A percentile compares a stretch with the other conserved stretches of the same genome.
These are phyloP conservation scores for Gyrodon lividus DNA, from an alignment of 768 basidiomycete genomes.

Conservation along the genomic window DNA sequence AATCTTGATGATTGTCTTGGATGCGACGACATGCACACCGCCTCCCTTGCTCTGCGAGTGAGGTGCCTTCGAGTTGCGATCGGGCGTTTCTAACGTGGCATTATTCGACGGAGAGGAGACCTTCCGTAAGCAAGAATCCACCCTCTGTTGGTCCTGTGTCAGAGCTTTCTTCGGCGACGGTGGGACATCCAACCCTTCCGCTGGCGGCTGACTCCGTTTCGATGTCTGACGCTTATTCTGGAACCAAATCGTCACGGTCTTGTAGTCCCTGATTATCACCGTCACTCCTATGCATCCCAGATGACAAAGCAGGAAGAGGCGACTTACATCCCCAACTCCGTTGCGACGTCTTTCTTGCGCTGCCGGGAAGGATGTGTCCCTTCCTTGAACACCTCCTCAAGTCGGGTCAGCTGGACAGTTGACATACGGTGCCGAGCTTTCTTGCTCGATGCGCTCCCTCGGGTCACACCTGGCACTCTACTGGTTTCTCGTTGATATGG, in stretches of 20 bases:
- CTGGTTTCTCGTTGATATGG: background rate
- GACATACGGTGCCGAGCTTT: conserved; percentile 41
- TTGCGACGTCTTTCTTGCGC: conserved; percentile 28
- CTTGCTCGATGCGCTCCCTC: conserved; percentile 7
- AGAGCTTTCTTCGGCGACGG: no score
- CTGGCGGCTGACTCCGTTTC: conserved; percentile 26
- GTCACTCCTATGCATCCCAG: background rate
- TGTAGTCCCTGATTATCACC: conserved; percentile 36
- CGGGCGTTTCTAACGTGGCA: conserved; percentile 18
- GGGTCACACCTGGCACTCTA: background rate
- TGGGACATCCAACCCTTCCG: background rate
- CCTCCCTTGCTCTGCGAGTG: background rate
- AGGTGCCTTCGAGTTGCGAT: background rate
- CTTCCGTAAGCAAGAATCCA: conserved; percentile 23
- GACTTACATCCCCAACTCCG: conserved; percentile 29
- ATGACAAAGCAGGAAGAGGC: background rate
- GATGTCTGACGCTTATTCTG: conserved; percentile 73
- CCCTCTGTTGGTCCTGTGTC: conserved; percentile 1
- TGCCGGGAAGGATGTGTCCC: conserved; percentile 32
- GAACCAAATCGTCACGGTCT: conserved; percentile 70
- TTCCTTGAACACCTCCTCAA: conserved; percentile 27
- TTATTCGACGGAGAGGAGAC: conserved; percentile 32
- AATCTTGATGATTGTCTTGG: conserved; percentile 20
- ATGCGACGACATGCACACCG: conserved; percentile 2
- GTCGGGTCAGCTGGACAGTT: conserved; percentile 23